Base-by-base conservation (phyloP, 345 rosid genomes). In the Odontarrhena argentea region DNA sequence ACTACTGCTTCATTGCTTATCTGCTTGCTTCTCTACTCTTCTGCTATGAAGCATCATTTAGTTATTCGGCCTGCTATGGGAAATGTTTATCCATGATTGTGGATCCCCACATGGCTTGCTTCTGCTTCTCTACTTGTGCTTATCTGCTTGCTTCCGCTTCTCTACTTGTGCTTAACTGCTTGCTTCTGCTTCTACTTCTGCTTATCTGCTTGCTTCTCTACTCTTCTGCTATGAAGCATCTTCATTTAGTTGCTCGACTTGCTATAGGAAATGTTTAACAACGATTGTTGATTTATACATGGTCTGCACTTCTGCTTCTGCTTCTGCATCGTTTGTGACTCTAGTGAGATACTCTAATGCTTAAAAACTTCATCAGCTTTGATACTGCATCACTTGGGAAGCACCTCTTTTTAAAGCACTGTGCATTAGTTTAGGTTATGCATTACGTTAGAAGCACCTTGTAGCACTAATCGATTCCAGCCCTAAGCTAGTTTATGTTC, bases 201-300 rank as follows among this genome's bases (percentile, higher is more conserved):
- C 28, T 18, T 46, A 18, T 37, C 45, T 56, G 46, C 61, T 37
- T 37, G 43, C 42, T 35, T 34, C 57, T 53, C 59, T 55, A 56
- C 61, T 56, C 62, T 56, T 40, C 62, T 57, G 12, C 38, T 53
- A 12, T 18, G 63, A 54, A 32, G 63, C 54, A 40, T 63, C 70
- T 12, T 58, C 59, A 8, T 26, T 56, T 71, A 63, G 50, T 63
- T 53, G 36, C 82, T 34, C 38, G 37, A 43, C 13, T 36, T 69
- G 52, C 84, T 42, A 74, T 81, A 87, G 86, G 85, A 79, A 59
- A 55, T 13, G 44, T 28, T 53, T 64, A 72, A 79, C 80, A 74
- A 73, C 82, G 60, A 68, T 82, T 81, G 86, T 82, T 81, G 83
- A 76, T 85, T 83, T 87, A 77, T 70, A 22, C 61, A 34, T 52